Base-by-base conservation (phyloP, 208 protist genomes). In the Trypanosoma cruzi region DNA sequence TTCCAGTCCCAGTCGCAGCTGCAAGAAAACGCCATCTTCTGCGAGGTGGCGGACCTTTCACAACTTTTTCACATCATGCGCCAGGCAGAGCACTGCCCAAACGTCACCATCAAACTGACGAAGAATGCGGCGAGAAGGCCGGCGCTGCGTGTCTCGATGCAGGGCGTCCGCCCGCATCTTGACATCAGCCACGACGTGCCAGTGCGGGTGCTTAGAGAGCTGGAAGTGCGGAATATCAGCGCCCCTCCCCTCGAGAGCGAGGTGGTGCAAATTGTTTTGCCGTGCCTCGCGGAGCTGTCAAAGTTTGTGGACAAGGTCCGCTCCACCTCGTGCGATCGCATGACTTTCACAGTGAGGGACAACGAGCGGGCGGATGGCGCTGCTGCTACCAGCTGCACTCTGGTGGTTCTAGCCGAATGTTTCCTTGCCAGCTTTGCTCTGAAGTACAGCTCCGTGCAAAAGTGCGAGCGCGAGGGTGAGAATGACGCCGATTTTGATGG, bases 181-280 rank as follows among this genome's bases (percentile, higher is more conserved):
- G 80, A 89, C 60, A 64, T 91, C 46, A 86, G 84, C 44, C 90
- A 91, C 65, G 86, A 93, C 54, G 84, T 94, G n/a, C 86, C 86
- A 11, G 71, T 96, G 24, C 81, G 86, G 42, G 77, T 96, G 40
- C 60, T 92, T 22, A 84, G 74, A 13, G 82, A 82, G n/a, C 52
- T 56, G 29, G 88, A 92, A 11, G 85, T 88, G 44, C 63, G 82
- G 36, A 59, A 71, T 40, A 84, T 92, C 57, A 72, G 44, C 1
- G 68, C 76, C n/a, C 85, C 88, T 0, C 64, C 80, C 22, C 70
- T 93, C 0, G 77, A 87, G 63, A 60, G 79, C 61, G 67, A 84
- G 13, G 67, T 73, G 2, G 26, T 92, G 64, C 78, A 84, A 32
- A 48, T 96, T 0, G 28, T 86, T 22, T 62, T 96, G 16, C 87